A percentile compares a stretch with the other conserved stretches of the same genome.
These are phyloP conservation scores for Pseudogymnoascus sp. DNA, from an alignment of 2,329 filamentous ascomycete genomes.

Conservation along the genomic window DNA sequence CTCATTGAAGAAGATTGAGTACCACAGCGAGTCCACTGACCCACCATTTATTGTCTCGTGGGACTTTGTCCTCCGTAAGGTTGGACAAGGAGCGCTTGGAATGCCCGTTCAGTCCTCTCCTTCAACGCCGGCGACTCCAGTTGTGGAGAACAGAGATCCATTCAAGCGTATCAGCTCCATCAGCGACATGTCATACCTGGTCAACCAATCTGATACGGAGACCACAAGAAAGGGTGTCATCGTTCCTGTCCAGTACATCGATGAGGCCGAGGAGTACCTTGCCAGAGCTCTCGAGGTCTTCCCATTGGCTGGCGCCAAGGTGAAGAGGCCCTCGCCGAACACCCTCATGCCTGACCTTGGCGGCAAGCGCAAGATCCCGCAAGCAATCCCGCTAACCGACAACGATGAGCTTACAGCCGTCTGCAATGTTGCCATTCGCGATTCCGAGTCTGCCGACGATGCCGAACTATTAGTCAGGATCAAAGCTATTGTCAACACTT, in stretches of 20 bases:
- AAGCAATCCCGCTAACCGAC: conserved; percentile 43
- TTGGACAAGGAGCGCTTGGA: conserved; percentile 85
- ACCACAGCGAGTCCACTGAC: conserved; percentile 65
- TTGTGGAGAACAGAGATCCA: conserved; percentile 47
- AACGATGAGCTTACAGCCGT: conserved; percentile 82
- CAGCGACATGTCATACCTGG: conserved; percentile 89
- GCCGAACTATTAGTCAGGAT: conserved; percentile 72
- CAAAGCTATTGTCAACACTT: conserved; percentile 63
- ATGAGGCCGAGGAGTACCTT: conserved; percentile 85
- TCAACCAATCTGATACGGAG: conserved; percentile 61
- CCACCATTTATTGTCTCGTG: conserved; percentile 76
- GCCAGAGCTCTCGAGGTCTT: conserved; percentile 78
- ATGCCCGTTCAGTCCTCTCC: conserved; percentile 72
- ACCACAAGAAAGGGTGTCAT: conserved; percentile 87
- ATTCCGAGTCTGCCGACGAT: conserved; percentile 78
- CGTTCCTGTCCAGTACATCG: conserved; percentile 84
- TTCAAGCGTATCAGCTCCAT: conserved; percentile 89
- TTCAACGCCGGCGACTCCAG: conserved; percentile 72
- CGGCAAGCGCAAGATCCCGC: conserved; percentile 58
- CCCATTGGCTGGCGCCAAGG: conserved; percentile 48
- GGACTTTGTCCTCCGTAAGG: conserved; percentile 93
- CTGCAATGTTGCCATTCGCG: conserved; percentile 82
- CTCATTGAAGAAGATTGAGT: conserved; percentile 79
- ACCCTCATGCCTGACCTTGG: conserved; percentile 65
- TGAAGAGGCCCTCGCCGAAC: conserved; percentile 46